Base-by-base conservation (phyloP, 257 asterid genomes). In the Perilla frutescens region DNA sequence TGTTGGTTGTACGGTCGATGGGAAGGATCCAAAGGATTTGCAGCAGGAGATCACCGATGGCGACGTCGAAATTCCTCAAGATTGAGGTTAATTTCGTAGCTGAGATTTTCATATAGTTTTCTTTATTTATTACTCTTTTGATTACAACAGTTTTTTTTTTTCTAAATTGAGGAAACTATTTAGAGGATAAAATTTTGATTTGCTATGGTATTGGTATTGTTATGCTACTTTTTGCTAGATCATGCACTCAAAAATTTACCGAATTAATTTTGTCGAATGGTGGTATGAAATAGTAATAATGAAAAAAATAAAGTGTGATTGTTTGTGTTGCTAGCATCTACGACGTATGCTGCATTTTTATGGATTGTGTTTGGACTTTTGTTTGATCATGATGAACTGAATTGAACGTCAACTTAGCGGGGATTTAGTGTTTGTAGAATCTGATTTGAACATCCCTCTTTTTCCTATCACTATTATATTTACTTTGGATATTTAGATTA, bases 1-100 rank as follows among this genome's bases (percentile, higher is more conserved):
- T 2, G 96, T 90, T n/a, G 94, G 91, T 2, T 90, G 96, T 58
- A 90, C 96, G 1, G 90, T 88, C 26, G 95, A 88, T 15, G 95
- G 95, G 26, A 88, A 88, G 82, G 88, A 88, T 70, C 90, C 96
- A 0, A 89, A 89, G 83, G 96, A 85, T 78, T 75, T 87, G 84
- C 93, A 90, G 80, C 87, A 84, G 80, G 94, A 87, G 83, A 85
- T 87, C 68, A 29, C 82, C 39, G 88, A 87, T 29, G 94, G 96
- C 0, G 90, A 90, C 29, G 88, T 87, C 0, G 90, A 86, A 31
- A 71, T 90, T 58, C 88, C 96, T 1, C 75, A 49, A 47, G 86
- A 84, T 60, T 87, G 73, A 57, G 77, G 62, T 83, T 69, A 40
- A 51, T 8, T 54, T 48, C 37, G 1, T 41, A 34, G 62, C 34